Percentiles rank a stretch among this genome's conserved stretches.
Conservation (phyloP, 2,329 filamentous ascomycete genomes). For the Aspergillus hiratsukae region DNA sequence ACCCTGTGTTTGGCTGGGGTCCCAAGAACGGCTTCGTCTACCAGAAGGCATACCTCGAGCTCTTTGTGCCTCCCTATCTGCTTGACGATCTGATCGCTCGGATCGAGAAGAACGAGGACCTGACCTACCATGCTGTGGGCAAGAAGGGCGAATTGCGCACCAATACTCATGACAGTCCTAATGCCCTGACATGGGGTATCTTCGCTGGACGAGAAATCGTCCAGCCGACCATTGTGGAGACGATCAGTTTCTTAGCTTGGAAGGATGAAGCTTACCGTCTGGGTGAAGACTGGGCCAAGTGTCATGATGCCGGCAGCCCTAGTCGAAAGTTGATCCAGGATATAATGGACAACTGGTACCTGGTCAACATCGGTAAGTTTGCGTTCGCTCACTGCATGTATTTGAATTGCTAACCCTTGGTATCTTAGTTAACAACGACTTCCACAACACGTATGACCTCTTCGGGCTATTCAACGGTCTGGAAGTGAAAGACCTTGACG, state of each 20-base stretch:
- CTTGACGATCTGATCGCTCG: slow-evolving; percentile 72
- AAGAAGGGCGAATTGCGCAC: slow-evolving; percentile 76
- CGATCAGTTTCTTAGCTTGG: slow-evolving; percentile 95
- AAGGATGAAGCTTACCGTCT: slow-evolving; percentile 95
- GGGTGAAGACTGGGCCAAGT: slow-evolving; percentile 90
- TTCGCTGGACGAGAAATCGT: slow-evolving; percentile 99
- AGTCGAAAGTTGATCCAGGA: slow-evolving; percentile 75
- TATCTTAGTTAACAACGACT: slow-evolving; percentile 84
- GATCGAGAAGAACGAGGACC: slow-evolving; percentile 70
- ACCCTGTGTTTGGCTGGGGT: slow-evolving; percentile 89
- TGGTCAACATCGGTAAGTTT: slow-evolving; percentile 84
- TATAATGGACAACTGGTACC: slow-evolving; percentile 85
- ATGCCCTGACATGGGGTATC: slow-evolving; percentile 98
- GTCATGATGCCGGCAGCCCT: slow-evolving; percentile 70
- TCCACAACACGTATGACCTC: slow-evolving; percentile 76
- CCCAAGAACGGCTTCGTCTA: slow-evolving; percentile 95
- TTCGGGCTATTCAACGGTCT: slow-evolving; percentile 83
- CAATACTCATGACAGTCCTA: slow-evolving; percentile 80
- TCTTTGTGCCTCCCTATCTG: slow-evolving; percentile 76
- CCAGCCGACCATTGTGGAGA: slow-evolving; percentile 99
- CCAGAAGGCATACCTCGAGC: slow-evolving; percentile 94
- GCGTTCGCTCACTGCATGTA: slow-evolving; percentile 1
- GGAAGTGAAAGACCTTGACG: slow-evolving; percentile 33
- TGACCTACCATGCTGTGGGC: slow-evolving; percentile 93
- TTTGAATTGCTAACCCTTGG: slow-evolving; percentile 20